phyloP scores from a whole-genome alignment of 2,329 filamentous ascomycete species.

The Aspergillus phoenicis region DNA sequence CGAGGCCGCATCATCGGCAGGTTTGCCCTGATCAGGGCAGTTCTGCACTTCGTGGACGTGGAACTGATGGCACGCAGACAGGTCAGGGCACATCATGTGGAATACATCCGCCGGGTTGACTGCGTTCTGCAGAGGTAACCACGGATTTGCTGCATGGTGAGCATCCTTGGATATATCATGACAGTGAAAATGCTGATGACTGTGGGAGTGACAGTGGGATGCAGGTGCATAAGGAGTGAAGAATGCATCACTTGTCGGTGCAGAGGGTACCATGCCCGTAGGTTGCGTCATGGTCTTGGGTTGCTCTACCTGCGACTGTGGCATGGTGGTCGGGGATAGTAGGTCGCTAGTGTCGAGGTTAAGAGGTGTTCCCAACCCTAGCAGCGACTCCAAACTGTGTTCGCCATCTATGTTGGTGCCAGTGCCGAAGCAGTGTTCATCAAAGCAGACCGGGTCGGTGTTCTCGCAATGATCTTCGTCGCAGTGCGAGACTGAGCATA shows the following conservation, averaged over 20 bases:
- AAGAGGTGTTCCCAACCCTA: slow-evolving; percentile 36
- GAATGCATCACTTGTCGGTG: slow-evolving; percentile 19
- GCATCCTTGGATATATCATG: slow-evolving; percentile 35
- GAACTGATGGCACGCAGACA: slow-evolving; percentile 30
- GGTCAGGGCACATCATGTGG: slow-evolving; percentile 40
- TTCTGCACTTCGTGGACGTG: slow-evolving; percentile 26
- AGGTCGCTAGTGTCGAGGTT: slow-evolving; percentile 32
- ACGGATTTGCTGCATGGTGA: slow-evolving; percentile 22
- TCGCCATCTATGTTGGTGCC: slow-evolving; percentile 26
- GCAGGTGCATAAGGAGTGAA: slow-evolving; percentile 24
- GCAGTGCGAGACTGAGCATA: slow-evolving; percentile 40
- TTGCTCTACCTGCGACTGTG: slow-evolving; percentile 22
- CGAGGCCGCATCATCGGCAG: slow-evolving; percentile 24
- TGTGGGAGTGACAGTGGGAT: slow-evolving; percentile 30
- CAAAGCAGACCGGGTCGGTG: slow-evolving; percentile 41
- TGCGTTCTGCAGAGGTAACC: slow-evolving; percentile 30
- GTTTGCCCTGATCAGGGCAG: slow-evolving; percentile 21
- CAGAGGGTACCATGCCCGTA: slow-evolving; percentile 19
- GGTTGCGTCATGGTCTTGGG: slow-evolving; percentile 26
- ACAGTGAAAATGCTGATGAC: slow-evolving; percentile 32
- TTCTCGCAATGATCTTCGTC: slow-evolving; percentile 33
- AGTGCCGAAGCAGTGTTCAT: slow-evolving; percentile 38
- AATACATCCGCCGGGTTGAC: slow-evolving; percentile 41
- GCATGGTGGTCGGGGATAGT: slow-evolving; percentile 27
- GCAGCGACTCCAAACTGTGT: slow-evolving; percentile 35